These are phyloP conservation scores for Neophaeococcomyces aloes DNA, from an alignment of 2,329 filamentous ascomycete genomes.

Conservation along the genomic window DNA sequence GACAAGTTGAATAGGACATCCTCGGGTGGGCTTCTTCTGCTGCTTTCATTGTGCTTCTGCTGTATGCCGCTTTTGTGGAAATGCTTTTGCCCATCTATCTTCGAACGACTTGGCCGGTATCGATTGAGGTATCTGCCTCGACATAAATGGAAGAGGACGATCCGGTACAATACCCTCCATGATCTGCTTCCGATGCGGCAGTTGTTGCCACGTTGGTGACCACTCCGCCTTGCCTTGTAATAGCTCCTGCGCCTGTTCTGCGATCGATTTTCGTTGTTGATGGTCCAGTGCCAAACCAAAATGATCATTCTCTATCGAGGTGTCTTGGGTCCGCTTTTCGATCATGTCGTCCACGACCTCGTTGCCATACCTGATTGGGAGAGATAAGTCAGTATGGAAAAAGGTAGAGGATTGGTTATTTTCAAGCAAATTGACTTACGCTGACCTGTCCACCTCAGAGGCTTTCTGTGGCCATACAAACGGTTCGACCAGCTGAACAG, in stretches of 20 bases:
- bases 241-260: conserved; percentile 53
- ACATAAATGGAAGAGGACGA: too few species aligned
- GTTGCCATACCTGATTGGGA: too few species aligned
- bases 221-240: conserved; percentile 52
- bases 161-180: too few species aligned
- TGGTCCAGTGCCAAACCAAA: conserved; percentile 31
- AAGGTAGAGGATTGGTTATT: not conserved
- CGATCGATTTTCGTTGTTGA: conserved; percentile 38
- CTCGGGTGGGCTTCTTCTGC: too few species aligned
- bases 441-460: conserved; percentile 39
- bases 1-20: too few species aligned
- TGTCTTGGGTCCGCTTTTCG: conserved; percentile 34
- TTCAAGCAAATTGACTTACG: conserved; percentile 34
- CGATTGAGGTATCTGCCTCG: too few species aligned
- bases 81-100: too few species aligned
- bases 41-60: too few species aligned
- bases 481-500: conserved; percentile 72
- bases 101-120: too few species aligned
- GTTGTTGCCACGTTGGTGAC: conserved; percentile 41
- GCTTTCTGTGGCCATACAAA: conserved; percentile 78
- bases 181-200: conserved; percentile 16
- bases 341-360: too few species aligned
- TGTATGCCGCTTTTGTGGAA: too few species aligned
- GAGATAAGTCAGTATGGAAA: too few species aligned
- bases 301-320: conserved; percentile 27